These are phyloP conservation scores for Triticum monococcum DNA, from an alignment of 176 grass and related monocot genomes.

Conservation along the genomic window DNA sequence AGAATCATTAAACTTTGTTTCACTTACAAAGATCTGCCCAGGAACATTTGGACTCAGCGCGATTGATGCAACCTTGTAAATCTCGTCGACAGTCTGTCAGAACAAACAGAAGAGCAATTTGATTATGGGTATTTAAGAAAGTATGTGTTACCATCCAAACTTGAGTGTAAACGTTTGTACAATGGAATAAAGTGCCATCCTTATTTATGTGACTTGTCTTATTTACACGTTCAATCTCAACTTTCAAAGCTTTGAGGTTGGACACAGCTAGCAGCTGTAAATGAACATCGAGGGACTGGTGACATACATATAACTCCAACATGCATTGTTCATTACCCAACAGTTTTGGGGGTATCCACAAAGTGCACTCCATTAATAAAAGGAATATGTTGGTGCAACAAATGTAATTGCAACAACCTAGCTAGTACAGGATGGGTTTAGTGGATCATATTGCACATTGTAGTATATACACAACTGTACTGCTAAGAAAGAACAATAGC, in stretches of 20 bases:
- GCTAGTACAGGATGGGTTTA: neutral
- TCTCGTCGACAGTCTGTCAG: slow-evolving; percentile 91
- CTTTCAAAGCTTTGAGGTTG: neutral
- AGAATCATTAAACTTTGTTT: slow-evolving; percentile 18
- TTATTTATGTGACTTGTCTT: neutral
- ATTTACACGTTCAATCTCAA: slow-evolving; percentile 7
- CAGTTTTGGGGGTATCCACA: slow-evolving; percentile 20
- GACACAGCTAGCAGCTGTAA: slow-evolving; percentile 15
- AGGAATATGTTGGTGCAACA: slow-evolving; percentile 13
- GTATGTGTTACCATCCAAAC: neutral
- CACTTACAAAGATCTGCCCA: slow-evolving; percentile 98
- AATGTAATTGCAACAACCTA: slow-evolving; percentile 18
- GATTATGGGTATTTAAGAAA: neutral
- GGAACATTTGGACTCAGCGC: slow-evolving; percentile 95
- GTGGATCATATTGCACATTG: neutral
- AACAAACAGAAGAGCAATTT: slow-evolving; percentile 30
- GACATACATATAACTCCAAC: slow-evolving; percentile 12
- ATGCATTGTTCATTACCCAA: slow-evolving; percentile 1
- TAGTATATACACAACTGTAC: slow-evolving; percentile 10
- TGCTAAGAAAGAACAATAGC: neutral
- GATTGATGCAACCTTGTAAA: slow-evolving; percentile 96
- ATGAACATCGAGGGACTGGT: slow-evolving; percentile 2
- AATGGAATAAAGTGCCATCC: neutral
- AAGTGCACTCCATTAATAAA: neutral
- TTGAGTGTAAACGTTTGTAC: neutral